Base-by-base conservation (phyloP, 768 basidiomycete species). In the Boletellus ananas region DNA sequence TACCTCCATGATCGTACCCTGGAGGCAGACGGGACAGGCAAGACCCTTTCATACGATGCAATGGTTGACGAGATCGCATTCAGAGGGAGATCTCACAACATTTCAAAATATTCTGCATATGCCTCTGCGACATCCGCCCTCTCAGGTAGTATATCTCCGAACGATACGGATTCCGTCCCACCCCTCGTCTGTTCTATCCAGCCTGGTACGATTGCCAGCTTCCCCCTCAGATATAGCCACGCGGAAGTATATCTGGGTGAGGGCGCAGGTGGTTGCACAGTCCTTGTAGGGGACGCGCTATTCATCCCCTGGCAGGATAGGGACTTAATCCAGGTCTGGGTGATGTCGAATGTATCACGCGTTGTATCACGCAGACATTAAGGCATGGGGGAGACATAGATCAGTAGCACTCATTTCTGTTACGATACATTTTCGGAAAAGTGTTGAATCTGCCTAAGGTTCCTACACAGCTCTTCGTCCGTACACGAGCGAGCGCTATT, bases 231-330 rank as follows among this genome's bases (percentile, higher is more conserved):
- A 25, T 86, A 90, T 54, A 88, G 80, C 42, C 96, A 98, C 57
- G 87, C 90, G 2, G 90, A 94, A 34, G 68, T 78, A 0, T 98
- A 99, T 67, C 72, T 94, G 38, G 92, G 94, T 14, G 84, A 84
- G 61, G 83, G 81, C 0, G 49, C 55, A 29, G 78, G 81, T 5
- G 66, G 72, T 3, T 79, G 95, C 4, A 94, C 90, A 1, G 94
- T 86, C 2, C 82, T 98, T 9, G 80, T 98, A 1, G 96, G 96
- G 2, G 96, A 99, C 68, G 94, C 95, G 90, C 90, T 0, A 74
- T 93, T 2, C 95, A 98, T 63, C 95, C 96, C 1, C 80, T 98
- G 21, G 95, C 94, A 0, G 96, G 96, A 2, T 95, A 98, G 65
- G 96, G 95, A 0, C 75, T 98, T 36, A 98, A 99, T 66, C 72